Base-by-base conservation (phyloP, 371 early-diverging fungal genomes). In the Fennellomyces sp. region DNA sequence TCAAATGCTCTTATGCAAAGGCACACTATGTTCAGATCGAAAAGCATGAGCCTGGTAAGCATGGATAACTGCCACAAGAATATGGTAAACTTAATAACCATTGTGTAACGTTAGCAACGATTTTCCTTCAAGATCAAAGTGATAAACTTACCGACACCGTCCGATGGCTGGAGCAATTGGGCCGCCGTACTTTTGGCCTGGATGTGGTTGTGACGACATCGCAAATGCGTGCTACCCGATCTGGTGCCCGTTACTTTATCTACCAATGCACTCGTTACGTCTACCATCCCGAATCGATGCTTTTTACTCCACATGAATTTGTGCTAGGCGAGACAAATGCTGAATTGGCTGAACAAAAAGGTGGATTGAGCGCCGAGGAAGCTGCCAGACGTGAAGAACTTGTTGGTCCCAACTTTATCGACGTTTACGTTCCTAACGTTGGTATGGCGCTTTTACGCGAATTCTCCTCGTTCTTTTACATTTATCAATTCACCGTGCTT, bases 181-280 rank as follows among this genome's bases (percentile, higher is more conserved):
- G 51, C 0, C 73, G 70, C 52, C 64, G 39, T 5, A 56, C 63
- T 2, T 64, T 67, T 41, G 77, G 77, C 12, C 41, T 74, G 11
- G 75, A 80, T 58, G 74, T 76, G 13, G 65, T 72, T 8, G 73
- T 82, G 21, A 65, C 64, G 10, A 78, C 84, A 7, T 63, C 73
- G n/a, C 50, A 38, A 2, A 58, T 90, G 11, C 56, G 69, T 23
- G 59, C 67, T 21, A 90, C 91, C 10, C 64, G 68, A 7, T 64
- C 72, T 23, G 86, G 86, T n/a, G 78, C 80, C 3, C 70, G 70
- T 31, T 93, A 81, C 74, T 88, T 93, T 66, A 81, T 80, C 15
- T 88, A 87, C 67, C 91, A 91, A 56, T 91, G 91, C 67, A 86
- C 90, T 13, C 87, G 93, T 23, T 93, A 87, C 68, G 83, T 91